These are phyloP conservation scores for Botrytis cinerea DNA, from an alignment of 2,329 filamentous ascomycete species.

Conservation along the genomic window DNA sequence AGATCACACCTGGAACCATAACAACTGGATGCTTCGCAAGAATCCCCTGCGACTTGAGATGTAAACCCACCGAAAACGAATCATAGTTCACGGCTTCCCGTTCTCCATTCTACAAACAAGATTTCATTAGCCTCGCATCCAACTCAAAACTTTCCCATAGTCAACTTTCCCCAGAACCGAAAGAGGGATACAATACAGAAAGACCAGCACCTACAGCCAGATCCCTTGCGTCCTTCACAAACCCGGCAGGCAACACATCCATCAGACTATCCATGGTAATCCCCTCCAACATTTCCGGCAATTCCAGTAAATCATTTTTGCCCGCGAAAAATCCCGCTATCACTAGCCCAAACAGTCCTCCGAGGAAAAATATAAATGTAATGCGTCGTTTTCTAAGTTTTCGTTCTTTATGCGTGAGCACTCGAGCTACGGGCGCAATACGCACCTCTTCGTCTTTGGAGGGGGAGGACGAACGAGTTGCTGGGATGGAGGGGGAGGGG, in stretches of 20 bases:
- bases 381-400: slow-evolving; percentile 59
- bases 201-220: slow-evolving; percentile 61
- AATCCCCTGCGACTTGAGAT: slow-evolving; percentile 79
- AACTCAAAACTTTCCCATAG: not conserved
- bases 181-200: slow-evolving; percentile 14
- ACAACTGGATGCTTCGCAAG: slow-evolving; percentile 83
- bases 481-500: slow-evolving; percentile 27
- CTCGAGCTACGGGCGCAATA: slow-evolving; percentile 53
- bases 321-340: slow-evolving; percentile 87
- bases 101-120: slow-evolving; percentile 67
- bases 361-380: slow-evolving; percentile 82
- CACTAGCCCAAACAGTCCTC: slow-evolving; percentile 87
- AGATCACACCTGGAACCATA: slow-evolving; percentile 98
- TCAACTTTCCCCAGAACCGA: slow-evolving; percentile 12
- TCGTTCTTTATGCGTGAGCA: slow-evolving; percentile 38
- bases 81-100: slow-evolving; percentile 89
- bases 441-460: slow-evolving; percentile 48
- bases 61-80: slow-evolving; percentile 86
- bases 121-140: slow-evolving; percentile 17
- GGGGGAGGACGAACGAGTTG: slow-evolving; percentile 27
- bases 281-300: slow-evolving; percentile 65
- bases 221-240: slow-evolving; percentile 83
- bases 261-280: slow-evolving; percentile 82
- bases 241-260: slow-evolving; percentile 82
- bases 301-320: slow-evolving; percentile 83